Conservation (phyloP, 768 basidiomycete species). For the Scleroderma bovista region DNA sequence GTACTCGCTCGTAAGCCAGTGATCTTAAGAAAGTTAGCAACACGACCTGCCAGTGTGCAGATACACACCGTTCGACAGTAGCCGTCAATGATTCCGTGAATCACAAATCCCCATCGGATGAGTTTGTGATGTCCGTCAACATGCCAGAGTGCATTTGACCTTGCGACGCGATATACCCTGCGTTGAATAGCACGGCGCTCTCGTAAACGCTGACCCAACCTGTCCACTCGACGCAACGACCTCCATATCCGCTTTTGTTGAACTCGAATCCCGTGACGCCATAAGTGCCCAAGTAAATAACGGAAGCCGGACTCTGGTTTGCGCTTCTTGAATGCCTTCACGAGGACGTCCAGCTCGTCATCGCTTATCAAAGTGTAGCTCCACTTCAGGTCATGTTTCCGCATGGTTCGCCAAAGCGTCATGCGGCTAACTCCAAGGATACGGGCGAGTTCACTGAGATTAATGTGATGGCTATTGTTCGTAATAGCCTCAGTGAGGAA, state of each 20-base stretch:
- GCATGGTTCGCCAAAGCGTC: slow-evolving; percentile 11
- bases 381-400: slow-evolving; percentile 3
- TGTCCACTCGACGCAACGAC: slow-evolving; percentile 1
- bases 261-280: slow-evolving; percentile 8
- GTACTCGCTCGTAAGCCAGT: slow-evolving; percentile 15
- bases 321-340: slow-evolving; percentile 8
- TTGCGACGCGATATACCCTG: slow-evolving; percentile 2
- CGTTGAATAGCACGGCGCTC: background rate
- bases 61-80: slow-evolving; percentile 23
- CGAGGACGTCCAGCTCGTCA: slow-evolving; percentile 12
- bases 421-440: slow-evolving; percentile 9
- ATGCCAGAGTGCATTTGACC: slow-evolving; percentile 20
- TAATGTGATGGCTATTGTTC: slow-evolving; percentile 2
- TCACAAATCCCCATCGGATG: slow-evolving; percentile 19
- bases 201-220: background rate
- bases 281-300: slow-evolving; percentile 13
- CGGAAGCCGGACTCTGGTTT: slow-evolving; percentile 13
- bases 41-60: background rate
- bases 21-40: slow-evolving; percentile 10
- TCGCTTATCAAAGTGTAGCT: slow-evolving; percentile 12
- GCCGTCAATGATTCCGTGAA: slow-evolving; percentile 25
- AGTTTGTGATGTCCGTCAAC: slow-evolving; percentile 10
- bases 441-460: background rate
- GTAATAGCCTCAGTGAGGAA: slow-evolving; percentile 9
- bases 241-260: slow-evolving; percentile 7